phyloP scores from a whole-genome alignment of 257 asterid genomes.

The Nicotiana obtusifolia region DNA sequence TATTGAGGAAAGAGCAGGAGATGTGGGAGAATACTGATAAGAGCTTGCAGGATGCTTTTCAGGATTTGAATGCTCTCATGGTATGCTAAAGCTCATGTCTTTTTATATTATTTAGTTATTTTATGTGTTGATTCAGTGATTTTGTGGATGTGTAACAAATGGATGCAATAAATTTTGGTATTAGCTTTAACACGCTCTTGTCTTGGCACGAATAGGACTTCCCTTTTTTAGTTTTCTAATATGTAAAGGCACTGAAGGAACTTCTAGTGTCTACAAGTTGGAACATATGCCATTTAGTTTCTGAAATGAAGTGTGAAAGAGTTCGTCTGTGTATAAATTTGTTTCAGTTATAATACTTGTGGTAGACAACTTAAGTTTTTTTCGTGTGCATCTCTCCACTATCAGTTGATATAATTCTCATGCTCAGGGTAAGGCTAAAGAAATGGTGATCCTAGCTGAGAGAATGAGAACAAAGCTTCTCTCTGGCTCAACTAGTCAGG shows the following conservation, averaged over 20 bases:
- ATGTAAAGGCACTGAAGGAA: neutral
- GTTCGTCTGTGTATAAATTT: neutral
- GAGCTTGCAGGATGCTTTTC: conserved; percentile 98
- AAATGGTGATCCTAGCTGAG: conserved; percentile 97
- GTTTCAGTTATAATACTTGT: neutral
- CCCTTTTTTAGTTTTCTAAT: neutral
- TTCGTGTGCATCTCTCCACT: neutral
- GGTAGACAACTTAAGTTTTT: neutral
- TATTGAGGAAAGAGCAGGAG: conserved; percentile 97
- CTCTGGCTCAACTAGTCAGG: conserved; percentile 63
- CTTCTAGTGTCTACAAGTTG: neutral
- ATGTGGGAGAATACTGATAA: conserved; percentile 99
- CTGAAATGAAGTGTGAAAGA: neutral
- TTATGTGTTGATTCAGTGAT: neutral
- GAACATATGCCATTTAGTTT: neutral
- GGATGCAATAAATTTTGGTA: neutral
- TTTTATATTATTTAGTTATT: neutral
- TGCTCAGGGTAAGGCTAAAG: conserved; percentile 79
- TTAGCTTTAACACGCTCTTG: neutral
- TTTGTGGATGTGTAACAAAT: neutral
- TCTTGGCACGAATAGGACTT: neutral
- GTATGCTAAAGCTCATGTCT: conserved; percentile 28
- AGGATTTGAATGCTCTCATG: conserved; percentile 97
- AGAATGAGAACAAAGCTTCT: conserved; percentile 92
- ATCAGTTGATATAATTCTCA: conserved; percentile 4